Conservation (phyloP, 2,329 filamentous ascomycete genomes). For the Microsporum audouinii region DNA sequence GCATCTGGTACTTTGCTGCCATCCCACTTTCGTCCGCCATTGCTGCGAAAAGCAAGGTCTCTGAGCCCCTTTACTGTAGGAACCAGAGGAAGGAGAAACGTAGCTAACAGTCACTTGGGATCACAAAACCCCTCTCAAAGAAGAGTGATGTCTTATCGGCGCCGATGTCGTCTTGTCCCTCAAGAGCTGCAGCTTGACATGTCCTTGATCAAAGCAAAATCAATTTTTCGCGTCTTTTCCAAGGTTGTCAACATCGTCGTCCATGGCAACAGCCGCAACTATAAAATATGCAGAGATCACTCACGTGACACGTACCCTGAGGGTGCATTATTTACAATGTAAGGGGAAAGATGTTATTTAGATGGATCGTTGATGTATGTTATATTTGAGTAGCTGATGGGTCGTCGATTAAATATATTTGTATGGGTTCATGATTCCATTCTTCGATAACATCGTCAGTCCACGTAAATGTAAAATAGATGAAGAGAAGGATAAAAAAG, state of each 20-base stretch:
- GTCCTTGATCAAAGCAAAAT: background rate
- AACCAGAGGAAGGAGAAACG: background rate
- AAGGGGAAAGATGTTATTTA: background rate
- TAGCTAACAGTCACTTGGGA: background rate
- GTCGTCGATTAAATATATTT: constrained; percentile 59
- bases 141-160: background rate
- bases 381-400: background rate
- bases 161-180: background rate
- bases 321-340: background rate
- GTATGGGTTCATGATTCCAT: constrained; percentile 98
- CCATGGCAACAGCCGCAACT: constrained; percentile 16
- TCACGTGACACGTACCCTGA: background rate
- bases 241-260: constrained; percentile 10
- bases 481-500: background rate
- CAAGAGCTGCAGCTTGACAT: background rate
- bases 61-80: background rate
- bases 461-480: background rate
- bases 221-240: background rate
- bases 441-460: constrained; percentile 41
- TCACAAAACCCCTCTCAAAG: background rate
- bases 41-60: constrained; percentile 13
- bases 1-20: constrained; percentile 80
- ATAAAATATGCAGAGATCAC: background rate
- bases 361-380: too few species aligned
- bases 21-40: constrained; percentile 44